These are phyloP conservation scores for Colletotrichum theobromicola DNA, from an alignment of 2,329 filamentous ascomycete genomes.

Conservation along the genomic window DNA sequence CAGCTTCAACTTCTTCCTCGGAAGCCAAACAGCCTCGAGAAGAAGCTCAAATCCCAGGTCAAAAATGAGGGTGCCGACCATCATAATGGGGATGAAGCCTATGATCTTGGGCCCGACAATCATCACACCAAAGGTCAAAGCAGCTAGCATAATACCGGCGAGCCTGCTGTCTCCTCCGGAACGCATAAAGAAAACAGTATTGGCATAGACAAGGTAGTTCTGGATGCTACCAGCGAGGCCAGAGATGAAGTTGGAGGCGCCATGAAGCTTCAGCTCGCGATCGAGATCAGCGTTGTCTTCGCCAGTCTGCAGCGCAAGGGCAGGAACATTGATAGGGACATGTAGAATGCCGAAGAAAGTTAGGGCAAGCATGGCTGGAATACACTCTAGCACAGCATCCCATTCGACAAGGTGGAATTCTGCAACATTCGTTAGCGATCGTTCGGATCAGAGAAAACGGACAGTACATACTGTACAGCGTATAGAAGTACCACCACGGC, in stretches of 20 bases:
- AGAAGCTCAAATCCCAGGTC: slow-evolving; percentile 92
- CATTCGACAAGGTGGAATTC: slow-evolving; percentile 84
- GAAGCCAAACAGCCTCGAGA: slow-evolving; percentile 85
- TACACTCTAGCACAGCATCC: slow-evolving; percentile 79
- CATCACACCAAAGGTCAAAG: slow-evolving; percentile 81
- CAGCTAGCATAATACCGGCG: slow-evolving; percentile 84
- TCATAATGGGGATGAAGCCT: slow-evolving; percentile 94
- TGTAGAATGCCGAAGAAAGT: slow-evolving; percentile 98
- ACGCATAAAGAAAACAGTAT: slow-evolving; percentile 94
- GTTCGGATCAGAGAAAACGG: not conserved
- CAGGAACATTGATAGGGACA: slow-evolving; percentile 97
- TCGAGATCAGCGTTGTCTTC: slow-evolving; percentile 94
- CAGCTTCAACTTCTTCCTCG: slow-evolving; percentile 84
- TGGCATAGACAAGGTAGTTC: slow-evolving; percentile 98
- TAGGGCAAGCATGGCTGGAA: slow-evolving; percentile 94
- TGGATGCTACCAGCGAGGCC: slow-evolving; percentile 87
- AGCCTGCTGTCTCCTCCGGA: slow-evolving; percentile 88
- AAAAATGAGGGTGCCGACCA: slow-evolving; percentile 95
- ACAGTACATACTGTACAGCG: slow-evolving; percentile 77
- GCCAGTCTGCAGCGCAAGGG: slow-evolving; percentile 85
- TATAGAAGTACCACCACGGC: slow-evolving; percentile 98
- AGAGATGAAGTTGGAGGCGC: slow-evolving; percentile 90
- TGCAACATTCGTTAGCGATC: slow-evolving; percentile 39
- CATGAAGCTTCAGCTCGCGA: slow-evolving; percentile 89
- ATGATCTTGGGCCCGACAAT: slow-evolving; percentile 86